phyloP scores from a whole-genome alignment of 176 grass and related monocot species.

The Zea mays region Zm-B73-REFERENCE-NAM-5.0 NC_050103.1:168200001-168200500 shows the following conservation, averaged over 20 bases:
- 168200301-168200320: slow-evolving; percentile 45
- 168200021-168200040: slow-evolving; percentile 32
- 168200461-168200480: slow-evolving; percentile 46
- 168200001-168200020: slow-evolving; percentile 6
- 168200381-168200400: slow-evolving; percentile 52
- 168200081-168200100: slow-evolving; percentile 56
- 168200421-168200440: slow-evolving; percentile 49
- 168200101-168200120: slow-evolving; percentile 58
- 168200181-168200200: slow-evolving; percentile 31
- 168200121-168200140: slow-evolving; percentile 63
- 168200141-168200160: slow-evolving; percentile 33
- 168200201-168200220: slow-evolving; percentile 18
- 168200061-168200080: slow-evolving; percentile 51
- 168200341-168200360: slow-evolving; percentile 55
- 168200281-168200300: slow-evolving; percentile 13
- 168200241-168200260: slow-evolving; percentile 23
- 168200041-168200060: slow-evolving; percentile 52
- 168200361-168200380: slow-evolving; percentile 58
- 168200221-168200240: slow-evolving; percentile 30
- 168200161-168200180: slow-evolving; percentile 32
- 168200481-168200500: slow-evolving; percentile 95
- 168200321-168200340: slow-evolving; percentile 46
- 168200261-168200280: slow-evolving; percentile 32
- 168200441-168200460: slow-evolving; percentile 58
- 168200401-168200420: slow-evolving; percentile 37